These are phyloP conservation scores for Stagonosporopsis vannaccii DNA, from an alignment of 2,329 filamentous ascomycete species.

Conservation along the genomic window DNA sequence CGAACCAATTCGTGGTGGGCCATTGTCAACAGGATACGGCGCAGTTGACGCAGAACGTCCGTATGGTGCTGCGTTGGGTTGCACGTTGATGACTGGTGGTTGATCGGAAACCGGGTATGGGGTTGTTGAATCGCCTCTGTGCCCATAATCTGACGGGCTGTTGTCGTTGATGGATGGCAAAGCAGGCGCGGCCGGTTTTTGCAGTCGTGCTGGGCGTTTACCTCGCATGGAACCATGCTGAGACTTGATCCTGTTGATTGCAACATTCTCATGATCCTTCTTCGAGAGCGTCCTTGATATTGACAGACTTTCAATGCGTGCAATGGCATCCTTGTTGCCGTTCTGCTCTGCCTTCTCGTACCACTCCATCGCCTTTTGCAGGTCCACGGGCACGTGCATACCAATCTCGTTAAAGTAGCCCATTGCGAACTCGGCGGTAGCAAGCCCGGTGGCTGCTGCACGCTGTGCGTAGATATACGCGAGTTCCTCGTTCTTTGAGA, in stretches of 20 bases:
- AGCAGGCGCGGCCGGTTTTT: conserved; percentile 43
- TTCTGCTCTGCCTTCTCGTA: conserved; percentile 88
- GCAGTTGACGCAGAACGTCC: conserved; percentile 63
- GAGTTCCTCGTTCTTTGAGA: conserved; percentile 93
- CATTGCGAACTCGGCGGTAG: conserved; percentile 94
- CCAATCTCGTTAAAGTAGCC: conserved; percentile 98
- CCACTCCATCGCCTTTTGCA: conserved; percentile 85
- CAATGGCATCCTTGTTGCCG: conserved; percentile 87
- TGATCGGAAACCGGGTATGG: conserved; percentile 56
- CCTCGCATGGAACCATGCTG: conserved; percentile 61
- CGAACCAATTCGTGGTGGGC: conserved; percentile 57
- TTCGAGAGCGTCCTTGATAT: conserved; percentile 85
- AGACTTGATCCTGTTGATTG: conserved; percentile 80
- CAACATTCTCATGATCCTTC: conserved; percentile 90
- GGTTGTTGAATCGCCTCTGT: conserved; percentile 46
- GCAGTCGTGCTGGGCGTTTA: conserved; percentile 55
- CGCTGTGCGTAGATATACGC: conserved; percentile 91
- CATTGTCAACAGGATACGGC: conserved; percentile 75
- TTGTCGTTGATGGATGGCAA: conserved; percentile 52
- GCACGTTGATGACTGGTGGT: conserved; percentile 42
- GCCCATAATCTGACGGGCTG: conserved; percentile 47
- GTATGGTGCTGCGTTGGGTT: conserved; percentile 37
- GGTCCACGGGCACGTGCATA: conserved; percentile 84
- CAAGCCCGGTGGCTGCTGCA: conserved; percentile 79
- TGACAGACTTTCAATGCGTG: conserved; percentile 82